Base-by-base conservation (phyloP, 306 rosid species). In the Neltuma alba region DNA sequence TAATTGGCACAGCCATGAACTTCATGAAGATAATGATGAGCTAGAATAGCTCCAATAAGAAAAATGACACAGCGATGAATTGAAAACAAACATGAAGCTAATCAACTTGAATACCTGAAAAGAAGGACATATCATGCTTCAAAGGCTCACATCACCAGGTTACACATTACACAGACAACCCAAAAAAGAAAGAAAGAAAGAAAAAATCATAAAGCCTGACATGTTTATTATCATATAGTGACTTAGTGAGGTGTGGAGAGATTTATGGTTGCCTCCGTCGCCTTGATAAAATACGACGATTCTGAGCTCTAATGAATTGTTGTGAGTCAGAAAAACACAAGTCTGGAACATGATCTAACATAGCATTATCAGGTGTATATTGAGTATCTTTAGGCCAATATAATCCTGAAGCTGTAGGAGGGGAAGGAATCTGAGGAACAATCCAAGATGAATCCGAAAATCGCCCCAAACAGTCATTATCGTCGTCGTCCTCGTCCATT, bases 401-500 rank as follows among this genome's bases (percentile, higher is more conserved):
- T 37, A 95, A 72, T 14, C 99, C 99, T 0, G 98, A 93, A 48
- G 94, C 88, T 31, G 98, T 96, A 54, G 98, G 98, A 5, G 97
- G 99, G 21, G 99, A 96, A 76, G 94, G 88, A 30, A 90, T 72
- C 84, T 90, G 92, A 50, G 98, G 99, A 76, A 96, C 99, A 4
- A 83, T 85, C 93, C 93, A 89, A 4, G 91, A 88, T 2, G 96
- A 76, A 65, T 93, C 94, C 0, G 96, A 93, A 68, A 87, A 92
- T 31, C 80, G 82, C 77, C 86, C 91, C 64, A 83, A 64, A 90
- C 83, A 80, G 15, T 88, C 94, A 44, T 88, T 94, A 40, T 78
- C 82, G 2, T 85, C 88, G 15, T 87, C 96, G 38, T 88, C 94
- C 42, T 79, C 83, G 0, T 85, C 88, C 80, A 87, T 74, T 77